A percentile compares a stretch with the other conserved stretches of the same genome.
phyloP scores from a whole-genome alignment of 2,329 filamentous ascomycete genomes.

The Alternaria hordeiaustralica region DNA sequence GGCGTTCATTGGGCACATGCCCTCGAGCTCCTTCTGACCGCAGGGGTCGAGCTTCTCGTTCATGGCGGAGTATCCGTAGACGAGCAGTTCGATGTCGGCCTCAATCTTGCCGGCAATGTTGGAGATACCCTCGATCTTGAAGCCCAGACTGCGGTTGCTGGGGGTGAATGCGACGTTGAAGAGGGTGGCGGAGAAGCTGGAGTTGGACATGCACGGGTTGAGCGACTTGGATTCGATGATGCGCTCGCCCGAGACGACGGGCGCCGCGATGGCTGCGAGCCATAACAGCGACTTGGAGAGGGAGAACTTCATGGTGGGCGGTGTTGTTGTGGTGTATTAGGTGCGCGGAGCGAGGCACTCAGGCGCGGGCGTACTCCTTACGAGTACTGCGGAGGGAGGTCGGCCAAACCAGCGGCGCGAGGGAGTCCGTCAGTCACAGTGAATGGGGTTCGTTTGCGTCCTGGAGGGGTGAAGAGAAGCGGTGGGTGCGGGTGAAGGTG shows the following conservation, averaged over 20 bases:
- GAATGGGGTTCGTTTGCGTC: slow-evolving; percentile 12
- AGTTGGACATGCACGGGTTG: slow-evolving; percentile 83
- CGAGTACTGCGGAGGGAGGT: slow-evolving; percentile 35
- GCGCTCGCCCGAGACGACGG: slow-evolving; percentile 63
- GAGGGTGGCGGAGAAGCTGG: slow-evolving; percentile 84
- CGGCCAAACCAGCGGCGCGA: slow-evolving; percentile 46
- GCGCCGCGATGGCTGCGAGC: slow-evolving; percentile 46
- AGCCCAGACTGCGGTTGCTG: slow-evolving; percentile 72
- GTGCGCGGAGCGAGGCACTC: slow-evolving; percentile 15
- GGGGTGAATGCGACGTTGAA: slow-evolving; percentile 87
- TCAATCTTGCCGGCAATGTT: slow-evolving; percentile 82
- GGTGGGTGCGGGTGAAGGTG: slow-evolving; percentile 12
- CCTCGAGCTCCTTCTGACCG: slow-evolving; percentile 65
- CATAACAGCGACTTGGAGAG: slow-evolving; percentile 41
- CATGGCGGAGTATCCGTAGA: slow-evolving; percentile 81
- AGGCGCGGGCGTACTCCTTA: slow-evolving; percentile 33
- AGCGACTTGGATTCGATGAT: slow-evolving; percentile 80
- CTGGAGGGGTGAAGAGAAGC: slow-evolving; percentile 1
- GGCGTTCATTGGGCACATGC: slow-evolving; percentile 89
- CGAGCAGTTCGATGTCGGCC: slow-evolving; percentile 77
- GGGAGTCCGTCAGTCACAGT: slow-evolving; percentile 8
- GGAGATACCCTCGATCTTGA: slow-evolving; percentile 82
- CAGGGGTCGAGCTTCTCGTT: slow-evolving; percentile 77
- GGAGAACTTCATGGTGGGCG: slow-evolving; percentile 44
- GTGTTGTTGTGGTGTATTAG: slow-evolving; percentile 15